Conservation (phyloP, 164 flowering plant genomes). For the Liriodendron chinense region DNA sequence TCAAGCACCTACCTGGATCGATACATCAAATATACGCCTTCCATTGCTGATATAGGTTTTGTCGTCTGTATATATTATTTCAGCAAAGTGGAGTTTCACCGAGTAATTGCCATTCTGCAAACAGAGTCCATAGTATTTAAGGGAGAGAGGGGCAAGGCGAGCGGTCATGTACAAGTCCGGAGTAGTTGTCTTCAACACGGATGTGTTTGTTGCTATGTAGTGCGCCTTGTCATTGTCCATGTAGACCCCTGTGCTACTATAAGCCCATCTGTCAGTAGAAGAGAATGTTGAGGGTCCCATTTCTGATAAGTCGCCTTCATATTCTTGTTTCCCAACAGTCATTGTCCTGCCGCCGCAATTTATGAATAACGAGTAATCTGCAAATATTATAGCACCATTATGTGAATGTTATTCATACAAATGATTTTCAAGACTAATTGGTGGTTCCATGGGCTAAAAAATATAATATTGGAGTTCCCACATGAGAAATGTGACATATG, state of each 20-base stretch:
- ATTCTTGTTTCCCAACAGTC: slow-evolving; percentile 30
- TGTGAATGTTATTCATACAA: neutral
- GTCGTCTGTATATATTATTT: slow-evolving; percentile 8
- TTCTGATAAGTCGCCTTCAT: slow-evolving; percentile 40
- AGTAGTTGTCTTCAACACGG: slow-evolving; percentile 3
- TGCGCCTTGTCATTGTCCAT: neutral
- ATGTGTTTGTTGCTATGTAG: neutral
- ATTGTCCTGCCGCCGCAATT: slow-evolving; percentile 41
- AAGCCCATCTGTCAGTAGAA: slow-evolving; percentile 14
- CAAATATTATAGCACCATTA: neutral
- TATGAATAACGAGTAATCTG: slow-evolving; percentile 36
- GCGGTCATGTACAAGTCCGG: slow-evolving; percentile 12
- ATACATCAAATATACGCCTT: slow-evolving; percentile 14
- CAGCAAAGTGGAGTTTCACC: slow-evolving; percentile 17
- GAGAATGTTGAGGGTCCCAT: slow-evolving; percentile 42
- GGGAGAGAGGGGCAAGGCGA: slow-evolving; percentile 8
- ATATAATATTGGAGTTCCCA: neutral
- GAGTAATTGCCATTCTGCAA: slow-evolving; percentile 10
- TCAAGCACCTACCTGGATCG: slow-evolving; percentile 5
- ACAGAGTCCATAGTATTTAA: slow-evolving; percentile 11
- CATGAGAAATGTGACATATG: neutral
- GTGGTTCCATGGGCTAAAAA: neutral
- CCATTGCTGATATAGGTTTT: slow-evolving; percentile 7
- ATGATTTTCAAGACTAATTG: neutral
- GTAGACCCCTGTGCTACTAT: slow-evolving; percentile 13